These are phyloP conservation scores for Lentinula raphanica DNA, from an alignment of 768 basidiomycete species.

Conservation along the genomic window DNA sequence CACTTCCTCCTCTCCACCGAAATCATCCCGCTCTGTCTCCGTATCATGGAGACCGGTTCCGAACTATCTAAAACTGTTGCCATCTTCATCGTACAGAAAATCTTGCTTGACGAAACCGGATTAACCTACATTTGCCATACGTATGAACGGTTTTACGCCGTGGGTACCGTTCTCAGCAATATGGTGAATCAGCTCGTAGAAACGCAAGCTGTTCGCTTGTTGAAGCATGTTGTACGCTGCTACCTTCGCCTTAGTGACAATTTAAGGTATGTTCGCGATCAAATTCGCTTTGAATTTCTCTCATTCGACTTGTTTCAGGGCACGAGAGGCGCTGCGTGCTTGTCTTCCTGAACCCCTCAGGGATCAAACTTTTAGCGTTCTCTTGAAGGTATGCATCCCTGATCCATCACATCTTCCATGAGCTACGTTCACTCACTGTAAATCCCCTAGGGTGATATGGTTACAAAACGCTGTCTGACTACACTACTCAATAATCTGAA, in stretches of 20 bases:
- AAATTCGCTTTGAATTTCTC: background rate
- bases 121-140: constrained; percentile 99
- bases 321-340: constrained; percentile 90
- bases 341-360: constrained; percentile 94
- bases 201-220: constrained; percentile 90
- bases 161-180: constrained; percentile 95
- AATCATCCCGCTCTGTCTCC: constrained; percentile 97
- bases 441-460: constrained; percentile 80
- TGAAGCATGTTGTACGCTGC: constrained; percentile 98
- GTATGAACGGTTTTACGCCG: constrained; percentile 99
- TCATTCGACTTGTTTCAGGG: constrained; percentile 47
- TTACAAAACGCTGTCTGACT: constrained; percentile 91
- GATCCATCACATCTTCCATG: background rate
- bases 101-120: constrained; percentile 94
- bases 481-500: constrained; percentile 86
- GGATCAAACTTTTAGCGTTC: constrained; percentile 85
- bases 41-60: constrained; percentile 99
- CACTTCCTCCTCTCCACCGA: constrained; percentile 98
- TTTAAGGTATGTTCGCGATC: constrained; percentile 57
- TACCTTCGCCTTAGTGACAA: constrained; percentile 96
- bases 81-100: constrained; percentile 99
- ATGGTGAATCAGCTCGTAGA: constrained; percentile 99
- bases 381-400: constrained; percentile 68
- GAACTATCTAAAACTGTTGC: constrained; percentile 98
- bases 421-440: no score